Evolutionary conservation across 1,139 yeast genomes (phyloP).

Genomic region (Blastobotrys apis): DNA sequence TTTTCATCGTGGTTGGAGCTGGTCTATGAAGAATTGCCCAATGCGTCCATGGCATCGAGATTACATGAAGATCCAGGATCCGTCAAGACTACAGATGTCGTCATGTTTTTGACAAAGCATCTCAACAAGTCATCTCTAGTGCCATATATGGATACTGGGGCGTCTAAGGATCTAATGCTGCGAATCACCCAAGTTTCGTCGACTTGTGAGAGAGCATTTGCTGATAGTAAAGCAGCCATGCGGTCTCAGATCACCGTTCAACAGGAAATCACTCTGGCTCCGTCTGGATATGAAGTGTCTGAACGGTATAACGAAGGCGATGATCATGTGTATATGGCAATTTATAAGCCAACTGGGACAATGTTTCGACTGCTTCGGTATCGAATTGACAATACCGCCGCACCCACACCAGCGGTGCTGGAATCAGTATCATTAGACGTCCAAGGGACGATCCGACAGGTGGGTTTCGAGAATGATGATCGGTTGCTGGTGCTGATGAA

Average conservation of each 20-base stretch:
- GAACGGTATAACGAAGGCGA: neutral
- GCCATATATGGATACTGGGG: no score
- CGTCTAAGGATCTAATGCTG: neutral
- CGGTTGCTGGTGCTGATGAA: conserved; percentile 8
- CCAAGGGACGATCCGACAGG: conserved; percentile 13
- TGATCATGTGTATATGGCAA: conserved; percentile 8
- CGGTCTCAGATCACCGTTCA: conserved; percentile 12
- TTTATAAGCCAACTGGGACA: neutral
- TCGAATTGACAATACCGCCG: conserved; percentile 2
- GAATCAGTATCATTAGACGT: conserved; percentile 5
- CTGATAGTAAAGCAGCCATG: conserved; percentile 16
- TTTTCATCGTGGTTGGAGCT: conserved; percentile 42
- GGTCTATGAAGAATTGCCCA: conserved; percentile 23
- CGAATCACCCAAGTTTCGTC: no score
- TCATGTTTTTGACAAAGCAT: conserved; percentile 22
- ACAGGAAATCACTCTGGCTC: neutral
- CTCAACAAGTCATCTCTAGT: conserved; percentile 16
- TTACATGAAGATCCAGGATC: conserved; percentile 20
- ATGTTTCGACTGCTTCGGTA: neutral
- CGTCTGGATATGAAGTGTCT: conserved; percentile 1
- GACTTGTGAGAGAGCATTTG: conserved; percentile 18
- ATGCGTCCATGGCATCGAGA: conserved; percentile 17
- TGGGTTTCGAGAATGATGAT: conserved; percentile 23
- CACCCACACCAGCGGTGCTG: conserved; percentile 2
- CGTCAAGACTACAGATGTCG: conserved; percentile 25